Evolutionary conservation across 169 alveolate species (phyloP), one percentile per base, ranked within the genome.

Genomic region (Amoebophrya sp.): DNA sequence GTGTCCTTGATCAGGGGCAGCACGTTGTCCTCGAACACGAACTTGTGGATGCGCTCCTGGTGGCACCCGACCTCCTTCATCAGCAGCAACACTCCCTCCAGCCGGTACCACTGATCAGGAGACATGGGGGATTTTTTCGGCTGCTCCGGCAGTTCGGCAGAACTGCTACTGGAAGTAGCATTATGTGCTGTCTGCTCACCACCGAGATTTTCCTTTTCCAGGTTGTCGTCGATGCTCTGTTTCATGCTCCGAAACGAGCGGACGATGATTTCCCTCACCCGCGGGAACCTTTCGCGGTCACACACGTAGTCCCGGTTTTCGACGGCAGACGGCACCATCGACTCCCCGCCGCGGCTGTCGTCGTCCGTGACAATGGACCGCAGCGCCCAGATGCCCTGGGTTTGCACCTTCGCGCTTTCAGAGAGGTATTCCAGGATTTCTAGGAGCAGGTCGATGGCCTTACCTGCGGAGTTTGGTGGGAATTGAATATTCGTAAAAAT

Each of bases 41-140:
- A 66, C 83, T 66, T 66, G 83, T 66, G 83, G 83, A 66, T 66
- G 29, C 83, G 83, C 35, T 66, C 83, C 35, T 66, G 83, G 83
- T 66, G 83, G 35, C 83, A 66, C 12, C 83, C 83, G 35, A 66
- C 83, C 83, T 66, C 83, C 83, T 66, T 66, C 83, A 66, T 66
- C 83, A 66, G 83, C 83, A 66, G 35, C 39, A 66, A 25, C 39
- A 66, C 83, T 0, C 83, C 83, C 83, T 66, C 83, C 35, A 66
- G 83, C 83, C 83, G 35, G 35, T n/a, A 66, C 83, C 83, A 66
- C 83, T 66, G 83, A 2, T 66, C 83, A 25, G 38, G 32, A 41
- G n/a, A n/a, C n/a, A n/a, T n/a, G n/a, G n/a, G n/a, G n/a, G n/a
- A n/a, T n/a, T n/a, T n/a, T n/a, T n/a, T n/a, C n/a, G n/a, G n/a